Evolutionary conservation across 768 basidiomycete species (phyloP).

Genomic region (Rhodosporidiobolus sp.): DNA sequence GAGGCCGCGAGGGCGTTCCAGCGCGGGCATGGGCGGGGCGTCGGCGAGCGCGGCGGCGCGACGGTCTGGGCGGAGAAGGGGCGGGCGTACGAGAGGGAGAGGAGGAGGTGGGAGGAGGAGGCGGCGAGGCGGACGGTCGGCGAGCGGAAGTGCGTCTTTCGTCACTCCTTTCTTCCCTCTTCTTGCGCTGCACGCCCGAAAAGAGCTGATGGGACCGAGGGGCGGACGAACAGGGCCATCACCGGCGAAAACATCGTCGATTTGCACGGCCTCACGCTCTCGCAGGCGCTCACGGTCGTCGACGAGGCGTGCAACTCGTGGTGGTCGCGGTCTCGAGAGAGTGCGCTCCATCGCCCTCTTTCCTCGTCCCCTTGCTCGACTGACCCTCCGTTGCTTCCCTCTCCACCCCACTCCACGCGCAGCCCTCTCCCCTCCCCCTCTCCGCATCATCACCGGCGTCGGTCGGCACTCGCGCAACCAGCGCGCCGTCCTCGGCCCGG

Average conservation of each 20-base stretch:
- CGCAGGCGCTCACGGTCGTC: conserved; percentile 40
- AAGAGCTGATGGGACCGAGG: not conserved
- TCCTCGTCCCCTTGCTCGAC: too few species aligned
- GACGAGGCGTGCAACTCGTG: conserved; percentile 38
- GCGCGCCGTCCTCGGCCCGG: conserved; percentile 39
- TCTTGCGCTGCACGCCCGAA: not conserved
- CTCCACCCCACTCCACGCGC: not conserved
- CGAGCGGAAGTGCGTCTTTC: conserved; percentile 41
- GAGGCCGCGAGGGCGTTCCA: conserved; percentile 47
- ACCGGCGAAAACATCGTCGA: conserved; percentile 32
- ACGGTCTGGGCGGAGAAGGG: conserved; percentile 50
- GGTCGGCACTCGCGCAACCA: conserved; percentile 41
- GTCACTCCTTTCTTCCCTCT: not conserved
- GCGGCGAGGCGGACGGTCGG: conserved; percentile 48
- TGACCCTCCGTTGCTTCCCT: not conserved
- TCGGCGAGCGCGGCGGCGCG: conserved; percentile 44
- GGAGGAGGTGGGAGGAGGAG: conserved; percentile 48
- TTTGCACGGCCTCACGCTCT: conserved; percentile 40
- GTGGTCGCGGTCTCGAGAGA: conserved; percentile 32
- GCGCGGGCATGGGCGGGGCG: conserved; percentile 37
- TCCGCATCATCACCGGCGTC: conserved; percentile 43
- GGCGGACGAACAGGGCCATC: not conserved
- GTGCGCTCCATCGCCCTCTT: conserved; percentile 7
- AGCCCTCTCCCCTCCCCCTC: conserved; percentile 19
- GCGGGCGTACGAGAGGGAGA: conserved; percentile 43